These are phyloP conservation scores for Hamigera avellanea DNA, from an alignment of 495 filamentous ascomycete genomes.

Conservation along the genomic window DNA sequence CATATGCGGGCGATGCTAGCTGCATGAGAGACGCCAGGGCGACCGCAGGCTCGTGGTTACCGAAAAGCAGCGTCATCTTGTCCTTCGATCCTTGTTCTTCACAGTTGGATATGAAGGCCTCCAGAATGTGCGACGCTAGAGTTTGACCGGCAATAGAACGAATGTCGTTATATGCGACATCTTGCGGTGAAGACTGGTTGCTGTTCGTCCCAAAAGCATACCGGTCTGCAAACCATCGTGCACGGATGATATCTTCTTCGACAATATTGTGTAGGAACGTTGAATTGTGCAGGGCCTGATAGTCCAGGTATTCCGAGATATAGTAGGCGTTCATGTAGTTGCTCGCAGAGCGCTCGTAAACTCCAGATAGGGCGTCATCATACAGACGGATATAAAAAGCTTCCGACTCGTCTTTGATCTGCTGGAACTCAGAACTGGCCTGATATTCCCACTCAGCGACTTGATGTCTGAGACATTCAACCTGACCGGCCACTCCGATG, in stretches of 20 bases:
- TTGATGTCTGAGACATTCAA: conserved; percentile 38
- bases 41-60: conserved; percentile 58
- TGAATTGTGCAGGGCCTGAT: conserved; percentile 58
- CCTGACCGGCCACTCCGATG: conserved; percentile 47
- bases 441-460: conserved; percentile 25
- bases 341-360: conserved; percentile 23
- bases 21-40: conserved; percentile 62
- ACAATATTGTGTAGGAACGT: conserved; percentile 46
- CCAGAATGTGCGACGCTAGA: conserved; percentile 47
- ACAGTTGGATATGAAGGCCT: conserved; percentile 43
- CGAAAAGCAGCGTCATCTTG: conserved; percentile 57
- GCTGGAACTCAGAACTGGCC: conserved; percentile 22
- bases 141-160: conserved; percentile 55
- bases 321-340: conserved; percentile 44
- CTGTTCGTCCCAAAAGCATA: conserved; percentile 57
- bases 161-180: conserved; percentile 37
- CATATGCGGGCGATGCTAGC: conserved; percentile 35
- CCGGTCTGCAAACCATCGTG: conserved; percentile 52
- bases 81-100: conserved; percentile 21
- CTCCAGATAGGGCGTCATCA: conserved; percentile 19
- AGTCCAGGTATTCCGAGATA: conserved; percentile 67
- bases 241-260: conserved; percentile 37
- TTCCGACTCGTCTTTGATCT: conserved; percentile 24
- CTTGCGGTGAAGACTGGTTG: conserved; percentile 35
- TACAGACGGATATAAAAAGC: conserved; percentile 41